A percentile compares a stretch with the other conserved stretches of the same genome.
These are phyloP conservation scores for Drechmeria coniospora DNA, from an alignment of 2,329 filamentous ascomycete genomes.

Conservation along the genomic window DNA sequence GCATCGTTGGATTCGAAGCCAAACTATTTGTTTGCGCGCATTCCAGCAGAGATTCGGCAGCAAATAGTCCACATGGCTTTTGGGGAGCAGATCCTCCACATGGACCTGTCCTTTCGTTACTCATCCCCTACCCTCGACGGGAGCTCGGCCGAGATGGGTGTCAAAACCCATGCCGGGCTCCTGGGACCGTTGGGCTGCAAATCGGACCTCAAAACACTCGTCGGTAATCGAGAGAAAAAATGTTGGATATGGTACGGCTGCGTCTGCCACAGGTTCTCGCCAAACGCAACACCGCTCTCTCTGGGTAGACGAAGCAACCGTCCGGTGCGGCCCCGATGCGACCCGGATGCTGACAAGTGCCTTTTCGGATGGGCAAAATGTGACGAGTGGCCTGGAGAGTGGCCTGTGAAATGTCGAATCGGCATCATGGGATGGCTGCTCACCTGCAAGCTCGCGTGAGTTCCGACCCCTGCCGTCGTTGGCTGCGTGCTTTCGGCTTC, in stretches of 20 bases:
- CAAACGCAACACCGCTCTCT: constrained; percentile 2
- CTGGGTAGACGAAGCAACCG: constrained; percentile 6
- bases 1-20: too few relatives aligned
- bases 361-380: constrained; percentile 4
- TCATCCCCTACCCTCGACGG: too few relatives aligned
- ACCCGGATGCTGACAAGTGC: constrained; percentile 6
- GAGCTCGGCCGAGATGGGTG: too few relatives aligned
- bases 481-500: background rate
- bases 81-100: constrained; percentile 8
- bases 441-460: constrained; percentile 12
- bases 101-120: constrained; percentile 9
- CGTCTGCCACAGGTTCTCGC: constrained; percentile 11
- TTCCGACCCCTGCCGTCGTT: background rate
- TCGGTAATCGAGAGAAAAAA: constrained; percentile 2
- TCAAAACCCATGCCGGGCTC: too few relatives aligned
- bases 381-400: constrained; percentile 6
- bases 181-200: too few relatives aligned
- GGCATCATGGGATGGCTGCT: constrained; percentile 16
- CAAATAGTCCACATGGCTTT: constrained; percentile 10
- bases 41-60: constrained; percentile 13
- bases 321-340: constrained; percentile 5
- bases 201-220: constrained; percentile 4
- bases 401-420: constrained; percentile 8
- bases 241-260: constrained; percentile 12
- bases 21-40: constrained; percentile 3